Conservation (phyloP, 139 green algal species). For the Closterium sp. region DNA sequence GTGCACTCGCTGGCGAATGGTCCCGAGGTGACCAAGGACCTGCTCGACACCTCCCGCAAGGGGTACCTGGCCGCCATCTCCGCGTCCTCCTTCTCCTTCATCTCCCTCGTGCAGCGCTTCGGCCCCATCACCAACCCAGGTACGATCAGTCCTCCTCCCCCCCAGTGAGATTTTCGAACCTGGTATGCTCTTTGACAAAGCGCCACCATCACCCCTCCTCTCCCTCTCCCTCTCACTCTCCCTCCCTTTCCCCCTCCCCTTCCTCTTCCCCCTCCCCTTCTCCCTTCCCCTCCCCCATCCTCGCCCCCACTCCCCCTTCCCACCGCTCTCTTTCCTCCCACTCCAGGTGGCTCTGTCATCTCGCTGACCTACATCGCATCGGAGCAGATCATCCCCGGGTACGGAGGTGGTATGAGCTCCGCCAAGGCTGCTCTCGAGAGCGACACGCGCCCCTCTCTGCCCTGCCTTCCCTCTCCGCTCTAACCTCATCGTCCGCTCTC, state of each 20-base stretch:
- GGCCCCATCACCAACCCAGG: conserved; percentile 67
- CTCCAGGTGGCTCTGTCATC: conserved; percentile 58
- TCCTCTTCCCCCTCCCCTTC: too few species aligned
- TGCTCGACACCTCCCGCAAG: conserved; percentile 91
- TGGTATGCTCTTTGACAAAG: too few species aligned
- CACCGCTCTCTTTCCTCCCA: neutral
- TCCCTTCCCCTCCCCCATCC: neutral
- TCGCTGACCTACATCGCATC: conserved; percentile 93
- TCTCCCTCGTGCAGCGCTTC: conserved; percentile 88
- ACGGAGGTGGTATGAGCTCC: conserved; percentile 96
- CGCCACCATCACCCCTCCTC: too few species aligned
- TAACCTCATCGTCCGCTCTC: too few species aligned
- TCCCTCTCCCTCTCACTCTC: conserved; percentile 60
- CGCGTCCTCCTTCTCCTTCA: conserved; percentile 94
- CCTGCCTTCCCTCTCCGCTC: too few species aligned
- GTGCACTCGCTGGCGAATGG: conserved; percentile 98
- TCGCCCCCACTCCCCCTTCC: neutral
- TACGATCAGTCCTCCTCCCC: conserved; percentile 52
- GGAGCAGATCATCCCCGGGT: conserved; percentile 96
- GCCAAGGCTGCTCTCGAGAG: conserved; percentile 96
- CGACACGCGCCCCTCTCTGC: neutral
- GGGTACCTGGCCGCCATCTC: conserved; percentile 95
- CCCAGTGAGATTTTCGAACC: too few species aligned
- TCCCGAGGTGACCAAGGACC: conserved; percentile 92
- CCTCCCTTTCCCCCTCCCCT: conserved; percentile 57